Evolutionary conservation across 768 basidiomycete species (phyloP), one percentile per base, ranked within the genome.

Genomic region (Lactarius indigo): DNA sequence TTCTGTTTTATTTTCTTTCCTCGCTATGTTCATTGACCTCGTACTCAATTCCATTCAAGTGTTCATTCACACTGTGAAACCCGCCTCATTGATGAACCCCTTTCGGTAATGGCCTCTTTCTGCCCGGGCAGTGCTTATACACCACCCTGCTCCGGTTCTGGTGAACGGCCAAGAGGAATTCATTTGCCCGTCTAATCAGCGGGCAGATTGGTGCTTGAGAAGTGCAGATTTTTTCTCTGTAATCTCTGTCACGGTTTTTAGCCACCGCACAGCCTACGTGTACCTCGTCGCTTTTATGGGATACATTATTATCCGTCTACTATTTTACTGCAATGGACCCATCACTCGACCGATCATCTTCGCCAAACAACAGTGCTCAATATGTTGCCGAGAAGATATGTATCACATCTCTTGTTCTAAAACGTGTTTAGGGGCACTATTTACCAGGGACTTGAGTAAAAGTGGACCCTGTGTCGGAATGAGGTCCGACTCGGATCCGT

Each of bases 81-180:
- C 4, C 56, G 28, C 31, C 28, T 20, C 39, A 65, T 63, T 20
- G 8, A 50, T 10, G 23, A 10, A 28, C 10, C 12, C 20, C 23
- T 30, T 39, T 31, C 60, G n/a, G 26, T 13, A 20, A 54, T 31
- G 71, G 71, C 71, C 64, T 64, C 70, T 67, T 72, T 72, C 71
- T 72, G 71, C 71, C 71, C 71, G 71, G 70, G 63, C 70, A 72
- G 71, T 35, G 60, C 52, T 65, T 59, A 63, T 30, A 57, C 47
- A 33, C 59, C 70, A 72, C 64, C 68, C 71, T 72, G 70, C 68
- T 64, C 57, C 71, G 70, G 71, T 72, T 72, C 71, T 72, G 71
- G 71, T 72, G 71, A 72, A 61, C 15, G 55, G 71, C 71, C 71
- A 61, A 72, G 44, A 72, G 5, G 0, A 64, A 64, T 44, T 7